Evolutionary conservation across 208 protist genomes (phyloP).

Genomic region (Porcisia hertigi): DNA sequence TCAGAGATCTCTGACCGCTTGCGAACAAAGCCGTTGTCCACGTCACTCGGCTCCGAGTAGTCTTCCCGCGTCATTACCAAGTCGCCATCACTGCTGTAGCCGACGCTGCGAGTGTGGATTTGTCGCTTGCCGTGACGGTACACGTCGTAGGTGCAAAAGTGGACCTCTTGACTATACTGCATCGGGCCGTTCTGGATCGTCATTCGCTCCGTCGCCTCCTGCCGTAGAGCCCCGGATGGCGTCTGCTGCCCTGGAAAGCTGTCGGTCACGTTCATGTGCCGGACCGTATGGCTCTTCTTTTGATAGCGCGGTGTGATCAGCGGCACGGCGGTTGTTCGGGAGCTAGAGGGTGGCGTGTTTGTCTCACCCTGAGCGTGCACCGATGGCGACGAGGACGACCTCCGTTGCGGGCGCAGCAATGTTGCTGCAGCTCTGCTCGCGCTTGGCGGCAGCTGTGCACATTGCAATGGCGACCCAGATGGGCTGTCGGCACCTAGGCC

Average conservation of each 20-base stretch:
- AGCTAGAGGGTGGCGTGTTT: slow-evolving; percentile 37
- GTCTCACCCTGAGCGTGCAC: slow-evolving; percentile 10
- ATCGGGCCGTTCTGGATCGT: slow-evolving; percentile 62
- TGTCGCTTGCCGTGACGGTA: slow-evolving; percentile 75
- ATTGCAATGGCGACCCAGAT: slow-evolving; percentile 4
- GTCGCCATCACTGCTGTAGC: slow-evolving; percentile 88
- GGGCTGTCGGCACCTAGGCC: background rate
- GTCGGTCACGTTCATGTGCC: slow-evolving; percentile 71
- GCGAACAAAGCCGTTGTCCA: slow-evolving; percentile 58
- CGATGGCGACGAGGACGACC: slow-evolving; percentile 20
- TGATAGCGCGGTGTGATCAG: slow-evolving; percentile 84
- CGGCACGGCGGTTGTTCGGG: slow-evolving; percentile 52
- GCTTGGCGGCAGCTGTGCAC: slow-evolving; percentile 9
- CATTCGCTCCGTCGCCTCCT: slow-evolving; percentile 70
- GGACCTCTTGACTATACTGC: slow-evolving; percentile 67
- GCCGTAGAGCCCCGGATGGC: slow-evolving; percentile 43
- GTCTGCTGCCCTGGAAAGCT: slow-evolving; percentile 41
- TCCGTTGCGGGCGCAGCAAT: background rate
- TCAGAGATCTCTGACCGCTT: slow-evolving; percentile 58
- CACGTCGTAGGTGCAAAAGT: slow-evolving; percentile 88
- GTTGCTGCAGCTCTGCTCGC: background rate
- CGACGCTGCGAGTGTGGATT: slow-evolving; percentile 79
- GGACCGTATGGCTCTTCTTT: slow-evolving; percentile 59
- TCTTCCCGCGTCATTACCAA: slow-evolving; percentile 81
- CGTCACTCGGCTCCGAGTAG: slow-evolving; percentile 77